phyloP scores from a whole-genome alignment of 2,329 filamentous ascomycete species.

The Pseudogymnoascus sp. region DNA sequence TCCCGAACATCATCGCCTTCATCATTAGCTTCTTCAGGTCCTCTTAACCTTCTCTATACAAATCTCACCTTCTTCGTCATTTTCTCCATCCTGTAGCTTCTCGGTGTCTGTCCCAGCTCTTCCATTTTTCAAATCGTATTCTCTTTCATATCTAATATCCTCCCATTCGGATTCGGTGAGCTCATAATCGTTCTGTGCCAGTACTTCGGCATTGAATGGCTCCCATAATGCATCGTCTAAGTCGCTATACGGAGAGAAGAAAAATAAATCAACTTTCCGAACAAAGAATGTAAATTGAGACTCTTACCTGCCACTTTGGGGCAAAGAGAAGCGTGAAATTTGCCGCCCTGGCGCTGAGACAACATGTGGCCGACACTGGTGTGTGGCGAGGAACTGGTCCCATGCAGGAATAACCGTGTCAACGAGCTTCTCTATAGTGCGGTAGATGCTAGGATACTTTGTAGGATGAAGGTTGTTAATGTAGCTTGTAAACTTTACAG shows the following conservation, averaged over 20 bases:
- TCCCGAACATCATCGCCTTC: slow-evolving; percentile 1
- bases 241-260: not conserved
- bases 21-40: not conserved
- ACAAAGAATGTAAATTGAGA: not conserved
- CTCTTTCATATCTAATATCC: not conserved
- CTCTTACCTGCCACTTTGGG: not conserved
- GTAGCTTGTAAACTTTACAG: slow-evolving; percentile 31
- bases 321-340: not conserved
- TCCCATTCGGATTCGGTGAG: slow-evolving; percentile 3
- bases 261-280: not conserved
- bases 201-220: slow-evolving; percentile 8
- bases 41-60: not conserved
- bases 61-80: not conserved
- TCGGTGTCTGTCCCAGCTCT: not conserved
- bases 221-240: slow-evolving; percentile 6
- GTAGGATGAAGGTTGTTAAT: slow-evolving; percentile 39
- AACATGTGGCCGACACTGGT: not conserved
- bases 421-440: slow-evolving; percentile 32
- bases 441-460: slow-evolving; percentile 30
- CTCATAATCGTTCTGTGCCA: not conserved
- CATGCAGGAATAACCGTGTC: slow-evolving; percentile 29
- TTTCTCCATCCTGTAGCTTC: not conserved
- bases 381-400: slow-evolving; percentile 24
- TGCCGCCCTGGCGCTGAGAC: not conserved
- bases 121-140: not conserved